Evolutionary conservation across 129 eudicot species (phyloP).

Genomic region (Lactuca sativa): DNA sequence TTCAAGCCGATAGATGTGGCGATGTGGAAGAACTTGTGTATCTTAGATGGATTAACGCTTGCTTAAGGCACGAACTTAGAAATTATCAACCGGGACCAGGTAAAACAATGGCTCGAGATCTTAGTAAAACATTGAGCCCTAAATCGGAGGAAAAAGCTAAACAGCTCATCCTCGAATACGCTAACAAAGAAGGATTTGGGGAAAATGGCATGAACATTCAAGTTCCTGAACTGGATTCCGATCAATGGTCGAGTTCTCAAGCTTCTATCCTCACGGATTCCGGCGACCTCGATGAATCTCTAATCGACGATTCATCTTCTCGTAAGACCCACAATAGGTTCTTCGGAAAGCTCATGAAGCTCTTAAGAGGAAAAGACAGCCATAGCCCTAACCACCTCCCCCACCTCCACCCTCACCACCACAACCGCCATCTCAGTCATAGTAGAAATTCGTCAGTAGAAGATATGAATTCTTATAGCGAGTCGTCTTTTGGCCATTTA

Average conservation of each 20-base stretch:
- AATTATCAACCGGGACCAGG: conserved; percentile 60
- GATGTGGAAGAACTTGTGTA: conserved; percentile 89
- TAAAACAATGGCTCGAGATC: conserved; percentile 75
- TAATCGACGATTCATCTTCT: conserved; percentile 20
- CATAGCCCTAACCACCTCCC: background rate
- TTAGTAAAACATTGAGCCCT: conserved; percentile 69
- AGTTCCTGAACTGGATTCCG: conserved; percentile 55
- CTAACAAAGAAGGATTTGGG: conserved; percentile 48
- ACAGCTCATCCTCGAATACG: conserved; percentile 69
- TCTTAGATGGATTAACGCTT: conserved; percentile 89
- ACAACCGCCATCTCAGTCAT: conserved; percentile 21
- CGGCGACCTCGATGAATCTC: conserved; percentile 46
- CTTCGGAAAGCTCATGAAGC: conserved; percentile 50
- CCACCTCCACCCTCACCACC: background rate
- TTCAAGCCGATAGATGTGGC: conserved; percentile 64
- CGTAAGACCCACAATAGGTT: conserved; percentile 42
- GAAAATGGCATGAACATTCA: conserved; percentile 35
- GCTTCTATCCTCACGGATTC: conserved; percentile 61
- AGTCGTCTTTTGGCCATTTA: conserved; percentile 23
- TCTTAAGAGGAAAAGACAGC: conserved; percentile 50
- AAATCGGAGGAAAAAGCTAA: conserved; percentile 78
- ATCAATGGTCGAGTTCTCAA: conserved; percentile 70
- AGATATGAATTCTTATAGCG: conserved; percentile 36
- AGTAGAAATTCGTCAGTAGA: conserved; percentile 42
- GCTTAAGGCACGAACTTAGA: conserved; percentile 74